phyloP scores from a whole-genome alignment of 2,329 filamentous ascomycete species.

The Juglanconis juglandina region DNA sequence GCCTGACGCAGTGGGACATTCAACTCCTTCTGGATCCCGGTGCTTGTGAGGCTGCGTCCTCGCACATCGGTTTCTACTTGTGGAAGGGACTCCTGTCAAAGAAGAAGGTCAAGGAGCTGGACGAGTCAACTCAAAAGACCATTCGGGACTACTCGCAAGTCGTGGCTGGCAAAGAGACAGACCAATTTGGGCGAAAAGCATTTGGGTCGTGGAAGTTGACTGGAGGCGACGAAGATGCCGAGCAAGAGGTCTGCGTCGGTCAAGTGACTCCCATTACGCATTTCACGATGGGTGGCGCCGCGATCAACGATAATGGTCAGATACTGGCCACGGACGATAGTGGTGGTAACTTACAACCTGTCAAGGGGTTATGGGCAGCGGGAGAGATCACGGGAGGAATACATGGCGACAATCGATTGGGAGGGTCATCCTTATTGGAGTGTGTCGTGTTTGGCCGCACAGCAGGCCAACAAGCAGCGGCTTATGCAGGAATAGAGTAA shows the following conservation, averaged over 20 bases:
- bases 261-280: conserved; percentile 61
- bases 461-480: conserved; percentile 48
- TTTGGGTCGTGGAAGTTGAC: conserved; percentile 56
- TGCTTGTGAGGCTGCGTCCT: conserved; percentile 46
- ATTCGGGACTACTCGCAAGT: conserved; percentile 48
- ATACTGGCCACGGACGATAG: conserved; percentile 40
- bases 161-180: conserved; percentile 36
- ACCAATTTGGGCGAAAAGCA: conserved; percentile 44
- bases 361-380: conserved; percentile 58
- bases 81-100: conserved; percentile 60
- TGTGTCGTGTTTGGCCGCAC: conserved; percentile 75
- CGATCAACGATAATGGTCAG: conserved; percentile 51
- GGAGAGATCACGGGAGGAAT: conserved; percentile 64
- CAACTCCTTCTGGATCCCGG: conserved; percentile 59
- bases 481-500: not conserved
- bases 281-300: conserved; percentile 65
- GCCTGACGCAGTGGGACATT: conserved; percentile 54
- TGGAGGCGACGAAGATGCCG: conserved; percentile 39
- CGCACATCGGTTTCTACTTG: conserved; percentile 60
- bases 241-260: conserved; percentile 55
- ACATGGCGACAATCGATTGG: conserved; percentile 92
- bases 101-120: conserved; percentile 50
- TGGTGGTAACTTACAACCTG: conserved; percentile 35
- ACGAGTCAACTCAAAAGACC: conserved; percentile 34
- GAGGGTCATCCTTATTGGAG: conserved; percentile 94